Percentiles rank a stretch among this genome's conserved stretches.
phyloP scores from a whole-genome alignment of 352 stramenopile genomes.

The Phytophthora kernoviae region DNA sequence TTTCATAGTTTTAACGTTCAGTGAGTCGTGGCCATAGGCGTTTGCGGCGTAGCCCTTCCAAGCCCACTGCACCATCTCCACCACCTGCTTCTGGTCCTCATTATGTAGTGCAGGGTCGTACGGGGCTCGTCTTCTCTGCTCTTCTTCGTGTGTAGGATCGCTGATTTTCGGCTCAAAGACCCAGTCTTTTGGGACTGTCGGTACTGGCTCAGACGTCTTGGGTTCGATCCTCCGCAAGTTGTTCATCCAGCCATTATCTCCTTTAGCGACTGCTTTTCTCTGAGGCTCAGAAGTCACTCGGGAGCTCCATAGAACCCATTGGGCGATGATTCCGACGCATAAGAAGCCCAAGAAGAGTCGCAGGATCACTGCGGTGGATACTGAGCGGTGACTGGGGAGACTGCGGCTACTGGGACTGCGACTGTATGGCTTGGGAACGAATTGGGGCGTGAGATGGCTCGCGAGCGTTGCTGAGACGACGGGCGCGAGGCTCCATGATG shows the following conservation, averaged over 20 bases:
- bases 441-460: constrained; percentile 21
- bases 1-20: constrained; percentile 68
- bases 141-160: constrained; percentile 35
- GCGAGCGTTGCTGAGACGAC: constrained; percentile 33
- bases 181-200: constrained; percentile 6
- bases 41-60: constrained; percentile 79
- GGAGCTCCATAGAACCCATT: constrained; percentile 54
- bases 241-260: constrained; percentile 47
- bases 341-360: constrained; percentile 48
- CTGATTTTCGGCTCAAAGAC: constrained; percentile 29
- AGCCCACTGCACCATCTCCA: constrained; percentile 73
- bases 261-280: background rate
- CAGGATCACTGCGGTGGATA: constrained; percentile 41
- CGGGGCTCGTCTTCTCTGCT: constrained; percentile 37
- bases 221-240: constrained; percentile 40
- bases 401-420: constrained; percentile 11
- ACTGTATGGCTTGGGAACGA: constrained; percentile 16
- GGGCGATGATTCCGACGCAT: constrained; percentile 44
- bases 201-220: constrained; percentile 8
- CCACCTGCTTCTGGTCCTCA: constrained; percentile 62
- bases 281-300: constrained; percentile 13
- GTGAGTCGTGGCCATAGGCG: constrained; percentile 72
- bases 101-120: constrained; percentile 60
- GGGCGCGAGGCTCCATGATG: constrained; percentile 54
- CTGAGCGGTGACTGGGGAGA: constrained; percentile 1